A percentile compares a stretch with the other conserved stretches of the same genome.
These are phyloP conservation scores for Epicoccum nigrum DNA, from an alignment of 2,329 filamentous ascomycete genomes.

Conservation along the genomic window DNA sequence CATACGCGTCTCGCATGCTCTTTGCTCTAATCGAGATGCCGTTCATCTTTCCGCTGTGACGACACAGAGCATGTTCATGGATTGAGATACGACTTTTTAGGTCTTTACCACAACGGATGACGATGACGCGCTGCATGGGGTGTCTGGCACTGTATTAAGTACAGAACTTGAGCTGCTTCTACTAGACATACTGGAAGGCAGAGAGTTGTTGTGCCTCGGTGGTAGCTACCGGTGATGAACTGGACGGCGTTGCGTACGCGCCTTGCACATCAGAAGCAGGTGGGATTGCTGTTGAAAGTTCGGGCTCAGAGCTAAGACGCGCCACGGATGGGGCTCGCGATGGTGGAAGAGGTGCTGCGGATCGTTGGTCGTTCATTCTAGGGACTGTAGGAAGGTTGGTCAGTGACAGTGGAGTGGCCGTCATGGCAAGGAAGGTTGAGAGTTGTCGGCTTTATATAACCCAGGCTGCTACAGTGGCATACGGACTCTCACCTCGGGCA, in stretches of 20 bases:
- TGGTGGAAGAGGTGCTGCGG: neutral
- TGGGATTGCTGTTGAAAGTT: neutral
- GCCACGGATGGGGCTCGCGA: neutral
- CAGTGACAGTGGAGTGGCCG: neutral
- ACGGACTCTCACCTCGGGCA: no score
- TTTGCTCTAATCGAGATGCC: constrained; percentile 11
- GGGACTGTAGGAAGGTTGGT: neutral
- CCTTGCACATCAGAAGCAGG: neutral
- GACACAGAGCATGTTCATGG: constrained; percentile 20
- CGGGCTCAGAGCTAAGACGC: neutral
- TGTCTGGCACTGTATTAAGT: neutral
- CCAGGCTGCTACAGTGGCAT: no score
- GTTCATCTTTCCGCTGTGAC: constrained; percentile 16
- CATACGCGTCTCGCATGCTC: neutral
- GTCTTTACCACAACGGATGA: constrained; percentile 19
- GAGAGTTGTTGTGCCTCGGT: neutral
- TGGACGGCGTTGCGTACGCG: neutral
- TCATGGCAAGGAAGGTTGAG: no score
- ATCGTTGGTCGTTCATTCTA: neutral
- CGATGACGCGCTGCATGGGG: constrained; percentile 20
- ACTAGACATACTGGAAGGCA: neutral
- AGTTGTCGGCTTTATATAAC: no score
- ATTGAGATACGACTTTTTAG: constrained; percentile 10
- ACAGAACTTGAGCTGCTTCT: no score
- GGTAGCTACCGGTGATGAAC: neutral